Base-by-base conservation (phyloP, 1,284 basidiomycete species). In the Microbotryum scabiosae region DNA sequence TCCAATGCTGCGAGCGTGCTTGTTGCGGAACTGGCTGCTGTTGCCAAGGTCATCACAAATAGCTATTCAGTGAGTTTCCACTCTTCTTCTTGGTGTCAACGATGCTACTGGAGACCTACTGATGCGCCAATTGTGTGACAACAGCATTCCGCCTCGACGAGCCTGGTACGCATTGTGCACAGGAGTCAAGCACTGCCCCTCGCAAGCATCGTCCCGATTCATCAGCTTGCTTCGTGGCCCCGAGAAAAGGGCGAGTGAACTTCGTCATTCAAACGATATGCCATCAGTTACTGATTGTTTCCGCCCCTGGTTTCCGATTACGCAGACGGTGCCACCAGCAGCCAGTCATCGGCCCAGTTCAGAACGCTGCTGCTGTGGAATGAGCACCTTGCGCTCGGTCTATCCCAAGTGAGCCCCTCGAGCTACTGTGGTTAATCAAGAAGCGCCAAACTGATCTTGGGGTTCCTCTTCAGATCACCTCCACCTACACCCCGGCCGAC, bases 191-290 rank as follows among this genome's bases (percentile, higher is more conserved):
- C 49, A 2, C 51, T 61, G 3, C 28, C 63, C 12, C 56, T 67
- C 14, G n/a, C 56, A 0, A 63, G 61, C 32, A 50, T 59, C 14
- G 58, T 65, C 10, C 59, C 62, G 1, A 44, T 65, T 18, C 66
- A 67, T 41, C 66, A 64, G 14, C 59, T 67, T 36, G 61, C 54
- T 0, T 54, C 51, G 1, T 65, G 63, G 63, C 62, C 66, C 1
- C 20, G 32, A 4, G 14, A 36, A 1, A 16, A 41, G 14, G 36
- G 36, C 16, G 36, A 41, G 36, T 41, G 16, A 41, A 41, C 5
- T 18, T 18, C 36, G 36, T 41, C 16, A 16, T 18, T 18, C 12
- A 12, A 16, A 16, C 36, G 36, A 12, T 18, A 41, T 41, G 36
- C 12, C 36, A 41, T 41, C 4, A 41, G 36, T 18, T 5, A 41